Base-by-base conservation (phyloP, 202 grass and related monocot genomes). In the Sporobolus alterniflorus region DNA sequence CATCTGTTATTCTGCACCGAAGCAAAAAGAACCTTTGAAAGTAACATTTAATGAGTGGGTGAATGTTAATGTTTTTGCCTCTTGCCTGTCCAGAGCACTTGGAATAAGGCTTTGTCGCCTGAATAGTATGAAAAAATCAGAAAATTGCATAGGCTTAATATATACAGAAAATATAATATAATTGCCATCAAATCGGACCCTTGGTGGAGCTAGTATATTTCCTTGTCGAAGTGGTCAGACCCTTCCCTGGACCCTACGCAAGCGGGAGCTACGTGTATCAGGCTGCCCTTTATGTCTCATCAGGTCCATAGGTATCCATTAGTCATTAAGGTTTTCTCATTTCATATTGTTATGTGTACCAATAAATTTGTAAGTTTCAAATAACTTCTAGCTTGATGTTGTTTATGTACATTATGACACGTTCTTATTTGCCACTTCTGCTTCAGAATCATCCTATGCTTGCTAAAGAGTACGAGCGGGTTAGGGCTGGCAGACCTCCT, bases 371-470 rank as follows among this genome's bases (percentile, higher is more conserved):
- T 2, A 46, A 30, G 0, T 62, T 78, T 78, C 65, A 74, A 42
- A 5, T 17, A 60, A 54, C 59, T 77, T 67, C 22, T 26, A 61
- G 64, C 20, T 28, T 70, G 51, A 50, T 81, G 28, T n/a, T 74
- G 11, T 32, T 61, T 34, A 63, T 7, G 4, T 83, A 46, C 69
- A 86, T 7, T 49, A 31, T 81, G 21, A 18, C 41, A 79, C 83
- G 31, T 75, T 74, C 74, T 75, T 43, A 80, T 77, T 75, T 49
- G 47, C 13, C 4, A 22, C 9, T 83, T 91, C n/a, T 88, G 72
- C 79, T 82, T 71, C 82, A 99, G 96, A 87, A 96, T 82, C 87
- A 96, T 70, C 91, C 96, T 83, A 94, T 99, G 91, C 96, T 99
- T 82, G 80, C 89, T 34, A 99, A 93, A 92, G 96, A 99, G 68